phyloP scores from a whole-genome alignment of 192 early-diverging fungal genomes.

The Geranomyces michiganensis region DNA sequence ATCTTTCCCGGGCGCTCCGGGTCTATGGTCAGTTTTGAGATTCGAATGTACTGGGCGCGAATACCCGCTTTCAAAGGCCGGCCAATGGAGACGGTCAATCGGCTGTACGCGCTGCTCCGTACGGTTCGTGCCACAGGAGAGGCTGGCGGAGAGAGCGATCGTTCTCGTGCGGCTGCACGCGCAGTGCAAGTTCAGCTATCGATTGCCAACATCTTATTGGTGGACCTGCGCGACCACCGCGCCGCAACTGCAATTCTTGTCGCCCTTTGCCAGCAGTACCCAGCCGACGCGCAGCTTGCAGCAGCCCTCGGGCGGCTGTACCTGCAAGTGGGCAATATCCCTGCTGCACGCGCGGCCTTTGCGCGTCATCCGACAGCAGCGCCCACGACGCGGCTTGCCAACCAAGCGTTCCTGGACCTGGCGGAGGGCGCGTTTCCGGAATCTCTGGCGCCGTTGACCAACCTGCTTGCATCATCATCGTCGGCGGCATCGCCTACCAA shows the following conservation, averaged over 20 bases:
- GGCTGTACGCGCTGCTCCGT: conserved; percentile 36
- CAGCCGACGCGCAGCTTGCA: conserved; percentile 25
- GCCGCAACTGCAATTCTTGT: conserved; percentile 29
- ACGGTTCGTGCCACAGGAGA: not conserved
- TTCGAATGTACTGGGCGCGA: conserved; percentile 20
- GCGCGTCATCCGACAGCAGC: not conserved
- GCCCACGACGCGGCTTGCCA: conserved; percentile 23
- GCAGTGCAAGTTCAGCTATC: conserved; percentile 28
- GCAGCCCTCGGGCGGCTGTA: conserved; percentile 40
- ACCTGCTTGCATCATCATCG: conserved; percentile 19
- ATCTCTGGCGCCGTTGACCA: conserved; percentile 31
- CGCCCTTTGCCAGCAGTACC: not conserved
- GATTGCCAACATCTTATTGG: conserved; percentile 32
- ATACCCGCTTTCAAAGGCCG: conserved; percentile 33
- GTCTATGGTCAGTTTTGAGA: conserved; percentile 39
- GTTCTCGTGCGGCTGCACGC: not conserved
- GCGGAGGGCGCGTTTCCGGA: conserved; percentile 29
- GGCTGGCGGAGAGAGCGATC: conserved; percentile 1
- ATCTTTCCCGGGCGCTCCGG: conserved; percentile 25
- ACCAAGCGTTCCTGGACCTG: conserved; percentile 37
- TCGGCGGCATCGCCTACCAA: not conserved
- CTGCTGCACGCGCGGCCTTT: conserved; percentile 21
- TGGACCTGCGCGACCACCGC: conserved; percentile 37
- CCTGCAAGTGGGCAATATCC: conserved; percentile 44
- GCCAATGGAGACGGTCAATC: conserved; percentile 35